Base-by-base conservation (phyloP, 495 filamentous ascomycete genomes). In the Pseudomonodictys pantanalensis region DNA sequence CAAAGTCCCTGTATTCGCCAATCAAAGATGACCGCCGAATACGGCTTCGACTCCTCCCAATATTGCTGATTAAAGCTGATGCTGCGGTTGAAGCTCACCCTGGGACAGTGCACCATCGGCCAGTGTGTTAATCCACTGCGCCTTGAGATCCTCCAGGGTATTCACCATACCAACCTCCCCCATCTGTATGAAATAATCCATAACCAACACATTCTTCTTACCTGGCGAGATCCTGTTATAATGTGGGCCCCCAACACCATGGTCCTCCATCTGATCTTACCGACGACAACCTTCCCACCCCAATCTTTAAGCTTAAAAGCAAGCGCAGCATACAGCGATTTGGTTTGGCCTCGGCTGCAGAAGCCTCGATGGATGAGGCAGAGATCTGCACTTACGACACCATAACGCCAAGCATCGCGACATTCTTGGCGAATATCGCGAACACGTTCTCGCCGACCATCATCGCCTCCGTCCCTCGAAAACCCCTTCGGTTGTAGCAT, bases 171-270 rank as follows among this genome's bases (percentile, higher is more conserved):
- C 78, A 51, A 85, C 83, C 5, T 80, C 76, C 30, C 82, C 82
- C 4, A 81, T 82, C 71, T 86, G 83, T 1, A 86, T 78, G 60
- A 86, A 86, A 73, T 86, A 86, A 51, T 83, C 83, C 10, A 78
- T 83, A 30, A 85, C 81, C 8, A 85, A 72, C 41, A 85, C 59
- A 64, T 86, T 80, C 73, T 81, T 80, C 72, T 83, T 79, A 66
- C 85, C 83, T 0, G 83, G 83, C 8, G 82, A 79, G 64, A 86
- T 75, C 73, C 85, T 85, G 71, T 85, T 71, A 58, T 84, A 84
- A 69, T 86, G 83, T 0, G 83, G 83, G 6, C 83, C 82, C 48
- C 83, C 75, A 53, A 77, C 81, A 23, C 80, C 81, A 61, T 86
- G 83, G 35, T 73, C 70, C 66, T 79, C 79, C 60, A 81, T 71